These are phyloP conservation scores for Pichia sp. DNA, from an alignment of 1,139 yeast species.

Conservation along the genomic window DNA sequence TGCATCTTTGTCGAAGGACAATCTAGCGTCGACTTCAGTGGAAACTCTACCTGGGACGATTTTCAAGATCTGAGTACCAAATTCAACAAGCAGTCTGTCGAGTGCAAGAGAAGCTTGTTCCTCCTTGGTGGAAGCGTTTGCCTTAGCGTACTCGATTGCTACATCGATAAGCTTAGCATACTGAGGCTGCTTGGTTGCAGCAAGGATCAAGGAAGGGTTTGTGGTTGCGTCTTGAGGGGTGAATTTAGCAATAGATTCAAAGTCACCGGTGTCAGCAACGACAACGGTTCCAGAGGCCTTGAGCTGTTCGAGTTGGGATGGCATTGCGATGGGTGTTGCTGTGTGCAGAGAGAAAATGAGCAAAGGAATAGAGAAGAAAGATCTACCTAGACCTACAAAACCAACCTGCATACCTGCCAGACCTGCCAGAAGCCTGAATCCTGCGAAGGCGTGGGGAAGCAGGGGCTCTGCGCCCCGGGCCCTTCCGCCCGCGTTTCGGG, in stretches of 20 bases:
- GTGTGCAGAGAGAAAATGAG: background rate
- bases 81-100: conserved; percentile 89
- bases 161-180: conserved; percentile 84
- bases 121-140: conserved; percentile 49
- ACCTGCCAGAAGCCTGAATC: too few species aligned
- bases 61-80: conserved; percentile 86
- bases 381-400: too few species aligned
- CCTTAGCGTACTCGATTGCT: conserved; percentile 83
- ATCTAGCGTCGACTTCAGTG: conserved; percentile 97
- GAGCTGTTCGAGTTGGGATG: conserved; percentile 71
- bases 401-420: too few species aligned
- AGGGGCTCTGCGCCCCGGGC: background rate
- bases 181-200: conserved; percentile 87
- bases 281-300: conserved; percentile 93
- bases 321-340: conserved; percentile 17
- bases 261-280: conserved; percentile 98
- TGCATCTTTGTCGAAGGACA: conserved; percentile 90
- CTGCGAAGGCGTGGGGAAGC: too few species aligned
- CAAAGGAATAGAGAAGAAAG: background rate
- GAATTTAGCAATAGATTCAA: conserved; percentile 94
- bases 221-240: conserved; percentile 99
- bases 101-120: conserved; percentile 70
- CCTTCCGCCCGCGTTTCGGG: too few species aligned
- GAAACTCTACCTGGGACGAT: conserved; percentile 99
- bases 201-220: conserved; percentile 94